Conservation (phyloP, 257 asterid genomes). For the Nemophila menziesii region DNA sequence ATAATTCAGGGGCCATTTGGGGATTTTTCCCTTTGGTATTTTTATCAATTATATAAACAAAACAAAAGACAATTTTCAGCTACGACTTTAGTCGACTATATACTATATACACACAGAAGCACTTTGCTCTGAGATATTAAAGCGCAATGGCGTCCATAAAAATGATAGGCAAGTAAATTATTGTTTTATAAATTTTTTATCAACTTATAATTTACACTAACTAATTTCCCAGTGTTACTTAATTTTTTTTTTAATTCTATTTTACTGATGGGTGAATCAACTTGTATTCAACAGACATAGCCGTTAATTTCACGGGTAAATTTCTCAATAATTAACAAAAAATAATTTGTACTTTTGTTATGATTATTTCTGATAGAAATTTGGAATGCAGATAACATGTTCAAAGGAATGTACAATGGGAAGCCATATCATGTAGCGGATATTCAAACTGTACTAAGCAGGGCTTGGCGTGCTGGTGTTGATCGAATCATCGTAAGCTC, state of each 20-base stretch:
- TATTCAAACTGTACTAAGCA: constrained; percentile 61
- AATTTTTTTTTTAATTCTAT: background rate
- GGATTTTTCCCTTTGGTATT: no score
- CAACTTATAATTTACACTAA: background rate
- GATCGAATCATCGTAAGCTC: constrained; percentile 67
- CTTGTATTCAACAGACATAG: constrained; percentile 49
- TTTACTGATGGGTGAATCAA: background rate
- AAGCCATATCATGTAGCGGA: constrained; percentile 76
- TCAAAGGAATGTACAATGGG: constrained; percentile 85
- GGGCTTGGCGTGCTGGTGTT: constrained; percentile 97
- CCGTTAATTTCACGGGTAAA: constrained; percentile 92
- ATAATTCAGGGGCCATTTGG: no score
- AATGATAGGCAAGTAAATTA: constrained; percentile 56
- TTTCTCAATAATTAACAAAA: background rate
- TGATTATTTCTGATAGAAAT: constrained; percentile 4
- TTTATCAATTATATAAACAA: no score
- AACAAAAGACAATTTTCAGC: no score
- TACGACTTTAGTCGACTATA: no score
- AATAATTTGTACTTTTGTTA: background rate
- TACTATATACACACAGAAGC: background rate
- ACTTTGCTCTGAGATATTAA: background rate
- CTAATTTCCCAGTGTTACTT: constrained; percentile 2
- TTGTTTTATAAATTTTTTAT: background rate
- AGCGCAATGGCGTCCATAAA: constrained; percentile 52
- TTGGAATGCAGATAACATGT: constrained; percentile 65